Conservation (phyloP, 2,329 filamentous ascomycete genomes). For the Calonectria hawksworthii region DNA sequence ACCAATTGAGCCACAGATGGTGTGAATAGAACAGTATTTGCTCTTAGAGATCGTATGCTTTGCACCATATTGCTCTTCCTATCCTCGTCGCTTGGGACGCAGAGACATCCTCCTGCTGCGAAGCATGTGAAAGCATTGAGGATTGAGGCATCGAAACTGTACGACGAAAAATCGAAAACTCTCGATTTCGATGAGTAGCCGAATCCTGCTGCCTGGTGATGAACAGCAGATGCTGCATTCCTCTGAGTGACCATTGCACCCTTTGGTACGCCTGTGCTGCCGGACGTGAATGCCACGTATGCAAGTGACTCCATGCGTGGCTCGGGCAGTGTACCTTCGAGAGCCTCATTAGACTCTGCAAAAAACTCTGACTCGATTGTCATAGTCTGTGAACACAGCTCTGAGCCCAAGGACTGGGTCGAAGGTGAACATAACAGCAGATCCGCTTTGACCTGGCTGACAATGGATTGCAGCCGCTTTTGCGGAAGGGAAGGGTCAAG, state of each 20-base stretch:
- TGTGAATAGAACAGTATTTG: neutral
- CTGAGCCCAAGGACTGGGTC: neutral
- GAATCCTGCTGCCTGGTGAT: neutral
- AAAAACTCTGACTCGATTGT: neutral
- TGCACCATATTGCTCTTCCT: slow-evolving; percentile 2
- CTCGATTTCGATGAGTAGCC: neutral
- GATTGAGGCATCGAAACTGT: slow-evolving; percentile 31
- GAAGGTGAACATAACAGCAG: neutral
- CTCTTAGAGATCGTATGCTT: neutral
- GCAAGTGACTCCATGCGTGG: slow-evolving; percentile 16
- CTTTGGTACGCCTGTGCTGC: slow-evolving; percentile 45
- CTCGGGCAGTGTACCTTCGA: neutral
- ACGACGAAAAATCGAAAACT: slow-evolving; percentile 24
- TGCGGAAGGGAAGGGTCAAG: neutral
- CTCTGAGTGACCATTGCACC: slow-evolving; percentile 37
- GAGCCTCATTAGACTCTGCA: neutral
- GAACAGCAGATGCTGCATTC: slow-evolving; percentile 5
- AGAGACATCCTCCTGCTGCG: slow-evolving; percentile 29
- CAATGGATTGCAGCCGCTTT: neutral
- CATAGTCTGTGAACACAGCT: neutral
- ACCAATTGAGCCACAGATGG: neutral
- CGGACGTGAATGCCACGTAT: slow-evolving; percentile 42
- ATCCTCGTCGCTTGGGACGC: slow-evolving; percentile 11
- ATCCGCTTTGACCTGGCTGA: neutral
- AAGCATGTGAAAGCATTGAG: slow-evolving; percentile 26